A percentile compares a stretch with the other conserved stretches of the same genome.
Conservation (phyloP, 306 rosid genomes). For the Fragaria nilgerrensis region DNA sequence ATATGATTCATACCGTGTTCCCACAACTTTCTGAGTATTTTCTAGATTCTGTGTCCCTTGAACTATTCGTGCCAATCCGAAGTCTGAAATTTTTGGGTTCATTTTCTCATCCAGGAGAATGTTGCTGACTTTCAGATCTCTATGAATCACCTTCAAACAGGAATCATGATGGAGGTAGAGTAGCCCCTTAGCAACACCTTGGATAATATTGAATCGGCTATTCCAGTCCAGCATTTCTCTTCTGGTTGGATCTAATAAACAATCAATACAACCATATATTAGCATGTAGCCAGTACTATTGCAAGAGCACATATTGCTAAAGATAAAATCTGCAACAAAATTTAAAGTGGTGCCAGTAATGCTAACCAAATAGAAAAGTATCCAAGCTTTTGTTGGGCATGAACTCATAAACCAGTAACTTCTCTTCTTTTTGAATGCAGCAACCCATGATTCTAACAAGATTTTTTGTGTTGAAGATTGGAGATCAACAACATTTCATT, state of each 20-base stretch:
- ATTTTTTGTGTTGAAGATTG: not conserved
- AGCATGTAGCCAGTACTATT: too few species aligned
- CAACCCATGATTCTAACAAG: constrained; percentile 29
- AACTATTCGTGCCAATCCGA: constrained; percentile 29
- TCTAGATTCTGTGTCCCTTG: constrained; percentile 9
- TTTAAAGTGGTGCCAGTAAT: too few species aligned
- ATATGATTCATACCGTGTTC: not conserved
- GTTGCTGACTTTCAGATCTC: constrained; percentile 18
- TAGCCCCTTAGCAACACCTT: too few species aligned
- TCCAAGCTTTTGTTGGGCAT: constrained; percentile 21
- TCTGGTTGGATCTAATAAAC: too few species aligned
- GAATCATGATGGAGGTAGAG: constrained; percentile 31
- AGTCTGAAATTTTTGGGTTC: constrained; percentile 32
- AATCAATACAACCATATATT: too few species aligned
- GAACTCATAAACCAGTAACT: constrained; percentile 23
- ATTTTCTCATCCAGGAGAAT: constrained; percentile 19
- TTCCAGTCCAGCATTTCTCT: too few species aligned
- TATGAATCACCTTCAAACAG: constrained; percentile 4
- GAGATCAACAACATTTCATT: not conserved
- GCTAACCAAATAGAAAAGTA: constrained; percentile 32
- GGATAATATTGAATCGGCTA: too few species aligned
- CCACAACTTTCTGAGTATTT: constrained; percentile 31
- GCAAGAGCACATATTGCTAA: too few species aligned
- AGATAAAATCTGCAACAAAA: too few species aligned
- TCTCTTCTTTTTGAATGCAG: constrained; percentile 34